phyloP scores from a whole-genome alignment of 306 rosid genomes.

The Sesbania bispinosa region DNA sequence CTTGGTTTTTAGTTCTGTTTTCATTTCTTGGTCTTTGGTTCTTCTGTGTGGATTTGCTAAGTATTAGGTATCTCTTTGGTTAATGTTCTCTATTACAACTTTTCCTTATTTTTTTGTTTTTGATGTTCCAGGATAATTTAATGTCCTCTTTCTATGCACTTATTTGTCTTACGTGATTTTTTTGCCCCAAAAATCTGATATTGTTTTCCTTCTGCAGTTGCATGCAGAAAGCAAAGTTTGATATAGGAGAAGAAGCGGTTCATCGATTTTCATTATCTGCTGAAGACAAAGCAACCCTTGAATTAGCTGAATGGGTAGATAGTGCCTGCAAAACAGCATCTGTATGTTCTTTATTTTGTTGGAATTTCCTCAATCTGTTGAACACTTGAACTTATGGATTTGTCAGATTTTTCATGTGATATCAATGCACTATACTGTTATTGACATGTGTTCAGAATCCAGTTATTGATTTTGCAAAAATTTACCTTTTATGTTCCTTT shows the following conservation, averaged over 20 bases:
- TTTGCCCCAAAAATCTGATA: neutral
- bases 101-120: slow-evolving; percentile 4
- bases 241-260: slow-evolving; percentile 95
- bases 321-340: slow-evolving; percentile 73
- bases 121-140: neutral
- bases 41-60: neutral
- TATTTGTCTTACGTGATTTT: neutral
- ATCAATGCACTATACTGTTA: slow-evolving; percentile 7
- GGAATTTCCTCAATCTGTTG: slow-evolving; percentile 12
- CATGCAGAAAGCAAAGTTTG: slow-evolving; percentile 98
- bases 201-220: slow-evolving; percentile 55
- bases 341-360: slow-evolving; percentile 51
- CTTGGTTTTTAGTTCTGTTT: neutral
- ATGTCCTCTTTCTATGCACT: neutral
- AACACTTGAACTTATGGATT: slow-evolving; percentile 28
- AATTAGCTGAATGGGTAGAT: slow-evolving; percentile 98
- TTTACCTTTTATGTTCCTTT: neutral
- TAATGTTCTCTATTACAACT: neutral
- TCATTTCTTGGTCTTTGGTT: neutral
- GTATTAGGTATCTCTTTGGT: neutral
- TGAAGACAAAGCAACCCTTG: slow-evolving; percentile 96
- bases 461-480: neutral
- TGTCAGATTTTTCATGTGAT: slow-evolving; percentile 13
- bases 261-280: slow-evolving; percentile 94
- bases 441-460: neutral